These are phyloP conservation scores for Thuja plicata DNA, from an alignment of 83 land plant genomes.

Conservation along the genomic window DNA sequence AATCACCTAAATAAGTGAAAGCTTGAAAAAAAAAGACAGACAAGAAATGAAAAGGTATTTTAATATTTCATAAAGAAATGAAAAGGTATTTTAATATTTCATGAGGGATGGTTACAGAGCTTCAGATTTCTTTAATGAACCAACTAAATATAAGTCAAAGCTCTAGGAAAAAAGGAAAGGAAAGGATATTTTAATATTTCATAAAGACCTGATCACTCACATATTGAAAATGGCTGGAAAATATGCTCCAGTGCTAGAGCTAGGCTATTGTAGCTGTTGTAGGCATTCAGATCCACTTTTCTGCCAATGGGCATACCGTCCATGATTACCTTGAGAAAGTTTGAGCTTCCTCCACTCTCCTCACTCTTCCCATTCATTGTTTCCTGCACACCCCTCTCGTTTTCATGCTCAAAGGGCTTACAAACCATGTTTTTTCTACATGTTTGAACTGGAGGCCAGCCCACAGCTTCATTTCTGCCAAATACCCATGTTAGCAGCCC, in stretches of 20 bases:
- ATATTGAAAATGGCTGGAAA: constrained; percentile 11
- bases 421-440: constrained; percentile 36
- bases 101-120: too few species aligned
- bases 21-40: too few species aligned
- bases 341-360: background rate
- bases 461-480: constrained; percentile 24
- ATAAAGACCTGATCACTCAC: background rate
- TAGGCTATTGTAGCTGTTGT: constrained; percentile 21
- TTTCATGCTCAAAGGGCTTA: background rate
- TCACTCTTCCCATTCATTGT: constrained; percentile 1
- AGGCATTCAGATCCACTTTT: constrained; percentile 23
- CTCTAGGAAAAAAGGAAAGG: too few species aligned
- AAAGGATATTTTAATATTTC: too few species aligned
- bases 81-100: too few species aligned
- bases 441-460: constrained; percentile 48
- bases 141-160: too few species aligned
- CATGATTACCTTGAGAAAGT: constrained; percentile 29
- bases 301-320: constrained; percentile 25
- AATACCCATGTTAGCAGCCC: background rate
- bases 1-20: too few species aligned
- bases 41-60: too few species aligned
- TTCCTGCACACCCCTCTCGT: background rate
- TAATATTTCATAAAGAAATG: too few species aligned
- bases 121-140: too few species aligned
- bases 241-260: constrained; percentile 11